A percentile compares a stretch with the other conserved stretches of the same genome.
phyloP scores from a whole-genome alignment of 2,329 filamentous ascomycete species.

The Fusarium torulosum region DNA sequence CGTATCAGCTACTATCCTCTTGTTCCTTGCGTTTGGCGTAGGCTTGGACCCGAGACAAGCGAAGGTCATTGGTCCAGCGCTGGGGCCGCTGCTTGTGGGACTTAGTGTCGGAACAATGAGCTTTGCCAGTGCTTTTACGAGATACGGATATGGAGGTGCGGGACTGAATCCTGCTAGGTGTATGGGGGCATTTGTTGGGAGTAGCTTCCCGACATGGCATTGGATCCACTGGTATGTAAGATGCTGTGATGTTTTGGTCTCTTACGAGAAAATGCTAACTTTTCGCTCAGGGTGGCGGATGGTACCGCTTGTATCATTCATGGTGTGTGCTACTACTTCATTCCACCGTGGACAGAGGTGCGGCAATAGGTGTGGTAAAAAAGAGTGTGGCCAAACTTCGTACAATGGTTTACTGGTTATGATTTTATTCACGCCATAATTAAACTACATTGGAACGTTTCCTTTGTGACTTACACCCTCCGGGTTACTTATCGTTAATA shows the following conservation, averaged over 20 bases:
- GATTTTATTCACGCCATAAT: neutral
- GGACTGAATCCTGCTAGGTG: constrained; percentile 43
- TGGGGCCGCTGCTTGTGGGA: constrained; percentile 64
- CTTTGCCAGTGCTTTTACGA: constrained; percentile 51
- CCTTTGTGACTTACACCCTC: neutral
- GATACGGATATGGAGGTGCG: constrained; percentile 46
- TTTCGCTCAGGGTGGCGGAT: constrained; percentile 25
- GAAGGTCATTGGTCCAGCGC: constrained; percentile 61
- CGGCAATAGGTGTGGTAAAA: neutral
- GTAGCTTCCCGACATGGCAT: constrained; percentile 40
- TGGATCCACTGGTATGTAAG: constrained; percentile 47
- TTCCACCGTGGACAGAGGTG: constrained; percentile 37
- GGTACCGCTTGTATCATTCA: constrained; percentile 29
- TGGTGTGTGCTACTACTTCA: constrained; percentile 31
- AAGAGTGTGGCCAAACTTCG: neutral
- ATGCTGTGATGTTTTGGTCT: accelerated
- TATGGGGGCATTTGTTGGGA: constrained; percentile 41
- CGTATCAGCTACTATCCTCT: constrained; percentile 58
- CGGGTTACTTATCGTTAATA: constrained; percentile 38
- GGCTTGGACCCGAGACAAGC: constrained; percentile 66
- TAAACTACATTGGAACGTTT: neutral
- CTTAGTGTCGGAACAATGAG: constrained; percentile 53
- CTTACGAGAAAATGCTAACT: neutral
- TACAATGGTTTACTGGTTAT: neutral
- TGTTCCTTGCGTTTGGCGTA: constrained; percentile 66